phyloP scores from a whole-genome alignment of 2,329 filamentous ascomycete species.

The Pseudopyricularia javanii region DNA sequence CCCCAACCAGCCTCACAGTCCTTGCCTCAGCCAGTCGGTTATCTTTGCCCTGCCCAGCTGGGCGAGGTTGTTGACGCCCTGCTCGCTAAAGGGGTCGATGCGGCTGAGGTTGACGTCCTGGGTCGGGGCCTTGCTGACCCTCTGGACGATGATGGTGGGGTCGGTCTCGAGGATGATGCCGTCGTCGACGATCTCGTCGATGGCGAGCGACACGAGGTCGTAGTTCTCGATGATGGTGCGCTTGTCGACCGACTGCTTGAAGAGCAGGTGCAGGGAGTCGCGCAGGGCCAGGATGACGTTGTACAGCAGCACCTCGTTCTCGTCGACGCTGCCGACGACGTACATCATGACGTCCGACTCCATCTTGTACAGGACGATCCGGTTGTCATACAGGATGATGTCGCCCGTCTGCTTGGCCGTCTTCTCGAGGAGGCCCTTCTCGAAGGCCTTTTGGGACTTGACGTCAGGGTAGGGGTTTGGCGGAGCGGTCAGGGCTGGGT shows the following conservation, averaged over 20 bases:
- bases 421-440: constrained; percentile 90
- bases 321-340: constrained; percentile 78
- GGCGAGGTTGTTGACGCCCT: constrained; percentile 86
- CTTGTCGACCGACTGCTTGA: constrained; percentile 96
- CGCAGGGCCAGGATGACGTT: constrained; percentile 85
- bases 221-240: constrained; percentile 98
- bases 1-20: constrained; percentile 38
- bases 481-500: constrained; percentile 30
- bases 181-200: constrained; percentile 92
- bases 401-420: constrained; percentile 91
- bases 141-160: constrained; percentile 81
- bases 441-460: constrained; percentile 92
- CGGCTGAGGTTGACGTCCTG: constrained; percentile 88
- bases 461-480: constrained; percentile 72
- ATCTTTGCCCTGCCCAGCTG: constrained; percentile 88
- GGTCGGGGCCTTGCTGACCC: constrained; percentile 82
- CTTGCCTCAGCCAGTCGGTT: constrained; percentile 81
- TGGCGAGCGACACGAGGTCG: constrained; percentile 82
- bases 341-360: constrained; percentile 94
- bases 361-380: constrained; percentile 93
- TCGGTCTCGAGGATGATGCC: constrained; percentile 97
- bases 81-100: constrained; percentile 81
- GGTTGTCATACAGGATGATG: constrained; percentile 95
- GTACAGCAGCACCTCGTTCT: constrained; percentile 96
- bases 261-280: constrained; percentile 78